Percentiles rank a stretch among this genome's conserved stretches.
These are phyloP conservation scores for Pythium utonaiense DNA, from an alignment of 352 stramenopile species.

Conservation along the genomic window DNA sequence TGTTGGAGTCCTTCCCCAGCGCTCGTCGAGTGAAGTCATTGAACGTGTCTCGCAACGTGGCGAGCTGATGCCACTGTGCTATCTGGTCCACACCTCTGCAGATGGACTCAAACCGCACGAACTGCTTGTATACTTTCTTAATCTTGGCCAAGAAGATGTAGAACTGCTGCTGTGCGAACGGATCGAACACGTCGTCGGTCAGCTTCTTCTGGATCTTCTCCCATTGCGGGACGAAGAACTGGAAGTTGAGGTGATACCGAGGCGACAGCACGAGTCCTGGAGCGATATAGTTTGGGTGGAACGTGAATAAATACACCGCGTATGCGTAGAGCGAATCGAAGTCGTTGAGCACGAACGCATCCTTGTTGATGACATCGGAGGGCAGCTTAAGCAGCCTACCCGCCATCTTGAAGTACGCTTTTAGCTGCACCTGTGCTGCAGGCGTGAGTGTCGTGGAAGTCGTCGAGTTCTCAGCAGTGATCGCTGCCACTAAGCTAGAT, in stretches of 20 bases:
- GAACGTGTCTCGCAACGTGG: slow-evolving; percentile 43
- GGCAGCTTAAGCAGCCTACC: slow-evolving; percentile 47
- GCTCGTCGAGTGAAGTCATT: slow-evolving; percentile 67
- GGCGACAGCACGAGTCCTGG: slow-evolving; percentile 41
- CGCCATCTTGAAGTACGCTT: slow-evolving; percentile 71
- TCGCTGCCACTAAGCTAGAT: slow-evolving; percentile 18
- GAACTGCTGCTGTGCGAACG: slow-evolving; percentile 68
- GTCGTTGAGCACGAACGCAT: slow-evolving; percentile 69
- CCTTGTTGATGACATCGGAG: slow-evolving; percentile 57
- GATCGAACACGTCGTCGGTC: slow-evolving; percentile 51
- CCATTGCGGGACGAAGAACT: slow-evolving; percentile 56
- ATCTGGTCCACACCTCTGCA: slow-evolving; percentile 47
- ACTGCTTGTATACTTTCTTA: slow-evolving; percentile 60
- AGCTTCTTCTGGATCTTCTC: slow-evolving; percentile 63
- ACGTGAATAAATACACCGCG: slow-evolving; percentile 55
- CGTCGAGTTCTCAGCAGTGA: slow-evolving; percentile 45
- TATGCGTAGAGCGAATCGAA: slow-evolving; percentile 75
- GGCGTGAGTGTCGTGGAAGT: slow-evolving; percentile 49
- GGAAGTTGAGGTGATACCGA: slow-evolving; percentile 56
- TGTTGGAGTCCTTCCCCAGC: slow-evolving; percentile 67
- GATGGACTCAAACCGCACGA: slow-evolving; percentile 53
- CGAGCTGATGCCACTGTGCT: slow-evolving; percentile 46
- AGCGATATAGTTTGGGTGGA: slow-evolving; percentile 60
- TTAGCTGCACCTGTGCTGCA: slow-evolving; percentile 53
- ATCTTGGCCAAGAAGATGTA: slow-evolving; percentile 72